A percentile compares a stretch with the other conserved stretches of the same genome.
Conservation (phyloP, 164 flowering plant genomes). For the Houttuynia cordata region DNA sequence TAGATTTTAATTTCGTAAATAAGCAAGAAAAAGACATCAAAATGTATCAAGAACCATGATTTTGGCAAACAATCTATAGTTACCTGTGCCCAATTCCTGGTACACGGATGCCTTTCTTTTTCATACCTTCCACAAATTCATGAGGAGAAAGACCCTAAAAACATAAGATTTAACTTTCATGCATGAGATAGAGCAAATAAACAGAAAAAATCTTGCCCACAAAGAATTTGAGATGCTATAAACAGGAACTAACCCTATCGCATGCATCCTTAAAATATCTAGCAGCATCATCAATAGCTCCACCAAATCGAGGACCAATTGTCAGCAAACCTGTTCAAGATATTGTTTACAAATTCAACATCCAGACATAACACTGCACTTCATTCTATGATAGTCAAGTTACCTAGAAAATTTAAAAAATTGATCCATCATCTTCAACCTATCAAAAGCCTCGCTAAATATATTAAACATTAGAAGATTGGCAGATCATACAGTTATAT, state of each 20-base stretch:
- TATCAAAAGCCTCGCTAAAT: no score
- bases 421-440: no score
- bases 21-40: neutral
- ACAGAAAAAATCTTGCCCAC: no score
- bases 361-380: neutral
- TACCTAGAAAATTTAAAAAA: no score
- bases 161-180: neutral
- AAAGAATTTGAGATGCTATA: neutral
- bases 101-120: conserved; percentile 96
- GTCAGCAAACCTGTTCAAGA: conserved; percentile 74
- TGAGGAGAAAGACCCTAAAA: conserved; percentile 71
- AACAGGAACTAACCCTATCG: conserved; percentile 40
- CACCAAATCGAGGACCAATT: conserved; percentile 98
- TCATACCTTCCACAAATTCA: conserved; percentile 93
- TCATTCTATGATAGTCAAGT: no score
- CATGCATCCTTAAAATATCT: conserved; percentile 94
- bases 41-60: neutral
- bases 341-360: no score
- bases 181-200: no score
- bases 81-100: conserved; percentile 99
- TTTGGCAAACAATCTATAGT: neutral
- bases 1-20: no score
- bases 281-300: conserved; percentile 99
- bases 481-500: no score
- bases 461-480: no score